Evolutionary conservation across 2,329 filamentous ascomycete species (phyloP), one percentile per base, ranked within the genome.

Genomic region (Passalora sequoiae): DNA sequence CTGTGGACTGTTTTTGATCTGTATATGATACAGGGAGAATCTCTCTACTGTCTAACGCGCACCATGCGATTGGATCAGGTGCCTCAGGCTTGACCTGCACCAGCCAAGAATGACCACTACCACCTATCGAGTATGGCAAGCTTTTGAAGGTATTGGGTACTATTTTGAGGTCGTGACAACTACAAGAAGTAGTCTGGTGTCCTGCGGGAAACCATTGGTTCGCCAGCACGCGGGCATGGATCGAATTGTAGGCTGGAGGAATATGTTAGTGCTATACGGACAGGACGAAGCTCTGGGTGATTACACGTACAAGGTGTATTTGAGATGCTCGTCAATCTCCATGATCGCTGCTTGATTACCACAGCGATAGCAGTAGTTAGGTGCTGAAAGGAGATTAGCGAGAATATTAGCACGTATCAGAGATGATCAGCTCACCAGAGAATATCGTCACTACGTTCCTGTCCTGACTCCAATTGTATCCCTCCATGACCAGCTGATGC

Each of bases 261-360:
- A 12, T 6, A 12, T 27, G 6, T 27, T 27, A 27, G 24, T 27
- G 24, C 24, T 27, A 27, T 27, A n/a, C n/a, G n/a, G n/a, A n/a
- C n/a, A 19, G n/a, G 25, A 4, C 25, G 49, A 35, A 22, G 30
- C 4, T 9, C 10, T 38, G 17, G 21, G 15, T 33, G 21, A 24
- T 8, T 31, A 13, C 22, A 82, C 89, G 69, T 78, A 96, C 91
- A 98, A 97, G 63, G 92, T 97, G 72, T 97, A 98, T 76, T 98
- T 97, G 65, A 98, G 74, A 68, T 97, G 89, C 72, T 98, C 92
- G 57, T 97, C 92, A 68, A 98, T 98, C 71, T 97, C 92, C 92
- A 98, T 98, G 68, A 98, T 97, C n/a, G 92, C 92, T 44, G 92
- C 92, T 71, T 97, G 92, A 71, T 98, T 98, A 64, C 92, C 92